Base-by-base conservation (phyloP, 208 protist genomes). In the Trypanosoma boissoni region DNA sequence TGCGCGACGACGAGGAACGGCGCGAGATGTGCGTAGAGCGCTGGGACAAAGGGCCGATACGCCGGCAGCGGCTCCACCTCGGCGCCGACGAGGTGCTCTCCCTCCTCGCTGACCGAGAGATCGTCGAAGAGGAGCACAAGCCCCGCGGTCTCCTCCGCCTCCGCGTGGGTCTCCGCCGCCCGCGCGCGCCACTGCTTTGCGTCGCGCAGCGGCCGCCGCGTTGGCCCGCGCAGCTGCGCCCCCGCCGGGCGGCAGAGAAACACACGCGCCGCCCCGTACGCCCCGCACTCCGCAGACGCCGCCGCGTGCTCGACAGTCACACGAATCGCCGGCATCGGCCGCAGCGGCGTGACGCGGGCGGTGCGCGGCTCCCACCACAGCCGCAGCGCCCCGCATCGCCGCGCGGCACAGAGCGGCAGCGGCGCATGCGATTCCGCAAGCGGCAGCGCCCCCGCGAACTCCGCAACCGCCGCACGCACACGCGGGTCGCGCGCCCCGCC, bases 1-100 rank as follows among this genome's bases (percentile, higher is more conserved):
- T 43, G 5, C 6, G 32, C 39, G 31, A 92, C 81, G 28, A 87
- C 85, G 21, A 87, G 74, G 57, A 92, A 92, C n/a, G 85, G 85
- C 9, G 68, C 49, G 23, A 92, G 46, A 36, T 80, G 68, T 16
- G 58, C 56, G 50, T 74, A 84, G 3, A 87, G 64, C 1, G 68
- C 55, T 21, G 85, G 69, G 20, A 92, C 57, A 69, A 92, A 89
- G 18, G 80, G 65, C 14, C 49, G 68, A 57, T 83, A 92, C 12
- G 63, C 56, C 1, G 56, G 52, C 28, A 59, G 45, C 20, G 78
- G 66, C 23, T 57, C 56, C 41, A 82, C 58, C 66, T 92, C 76
- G 24, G 78, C 72, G n/a, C 71, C 78, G 32, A 92, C 50, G 27
- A 87, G 72, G 48, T 88, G 75, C 68, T 92, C 80, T 8, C 85